Evolutionary conservation across 768 basidiomycete species (phyloP), one percentile per base, ranked within the genome.

Genomic region (Collybiopsis confluens): DNA sequence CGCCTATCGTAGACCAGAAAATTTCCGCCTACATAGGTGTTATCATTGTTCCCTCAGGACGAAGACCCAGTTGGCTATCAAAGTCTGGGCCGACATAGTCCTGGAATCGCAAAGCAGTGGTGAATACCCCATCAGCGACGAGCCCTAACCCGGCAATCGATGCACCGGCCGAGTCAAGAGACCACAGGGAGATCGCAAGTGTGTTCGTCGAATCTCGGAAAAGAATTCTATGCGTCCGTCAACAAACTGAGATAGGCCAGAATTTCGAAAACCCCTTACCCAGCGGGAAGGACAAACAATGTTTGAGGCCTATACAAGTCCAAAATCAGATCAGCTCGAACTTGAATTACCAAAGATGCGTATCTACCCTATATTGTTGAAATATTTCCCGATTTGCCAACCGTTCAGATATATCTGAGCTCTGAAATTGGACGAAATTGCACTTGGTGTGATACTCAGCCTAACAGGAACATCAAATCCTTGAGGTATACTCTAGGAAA

Each of bases 361-460:
- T 8, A 45, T 67, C 48, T 56, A 75, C 76, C 77, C 77, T 47
- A 79, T 70, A 55, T 78, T 77, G 55, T 80, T 79, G 56, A 74
- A 71, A 50, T 78, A 80, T 60, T 80, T 79, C 8, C 78, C 77
- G n/a, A 79, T 54, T 55, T 77, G 75, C 76, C 76, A 80, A 3
- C 78, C 78, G 60, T 80, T 80, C 40, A 79, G 52, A 56, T 78
- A 80, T 35, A 80, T 73, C 55, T 77, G 77, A 13, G 69, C 71
- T 18, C 76, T 73, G 65, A 73, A 79, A 55, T 78, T 76, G n/a
- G 74, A 76, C 1, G 71, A 68, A 10, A 70, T 68, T 27, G 53
- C 63, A 54, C 73, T 75, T 2, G 77, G 76, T 0, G 73, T 76
- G 20, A 79, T 69, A 0, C 70, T 73, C 0, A 78, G 67, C 47